phyloP scores from a whole-genome alignment of 495 filamentous ascomycete genomes.

The Penicillium subrubescens region DNA sequence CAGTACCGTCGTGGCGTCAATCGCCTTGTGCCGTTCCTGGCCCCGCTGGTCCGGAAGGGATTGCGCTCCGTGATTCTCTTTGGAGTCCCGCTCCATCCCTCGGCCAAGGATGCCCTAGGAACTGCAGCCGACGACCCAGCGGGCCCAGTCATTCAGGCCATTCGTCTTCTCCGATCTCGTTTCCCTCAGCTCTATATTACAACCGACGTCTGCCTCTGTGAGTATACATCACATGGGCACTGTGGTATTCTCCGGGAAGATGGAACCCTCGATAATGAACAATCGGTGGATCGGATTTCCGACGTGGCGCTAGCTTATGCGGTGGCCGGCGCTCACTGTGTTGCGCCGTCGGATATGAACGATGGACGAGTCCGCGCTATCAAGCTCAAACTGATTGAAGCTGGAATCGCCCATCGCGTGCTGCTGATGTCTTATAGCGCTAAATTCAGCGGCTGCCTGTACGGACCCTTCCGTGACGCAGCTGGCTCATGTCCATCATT shows the following conservation, averaged over 20 bases:
- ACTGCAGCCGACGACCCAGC: slow-evolving; percentile 92
- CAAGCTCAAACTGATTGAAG: slow-evolving; percentile 92
- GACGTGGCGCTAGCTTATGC: slow-evolving; percentile 94
- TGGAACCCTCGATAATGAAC: slow-evolving; percentile 85
- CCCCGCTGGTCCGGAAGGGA: slow-evolving; percentile 83
- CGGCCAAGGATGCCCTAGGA: slow-evolving; percentile 85
- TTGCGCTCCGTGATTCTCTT: slow-evolving; percentile 93
- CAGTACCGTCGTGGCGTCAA: slow-evolving; percentile 88
- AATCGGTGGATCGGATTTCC: slow-evolving; percentile 89
- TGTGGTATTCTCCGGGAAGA: slow-evolving; percentile 94
- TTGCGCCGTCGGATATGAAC: slow-evolving; percentile 98
- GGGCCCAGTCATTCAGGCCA: slow-evolving; percentile 85
- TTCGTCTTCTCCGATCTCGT: slow-evolving; percentile 74
- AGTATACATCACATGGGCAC: slow-evolving; percentile 98
- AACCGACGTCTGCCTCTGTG: slow-evolving; percentile 93
- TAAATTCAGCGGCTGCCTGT: slow-evolving; percentile 95
- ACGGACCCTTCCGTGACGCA: slow-evolving; percentile 96
- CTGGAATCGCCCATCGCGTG: slow-evolving; percentile 82
- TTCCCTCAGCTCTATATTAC: slow-evolving; percentile 91
- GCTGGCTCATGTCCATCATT: slow-evolving; percentile 91
- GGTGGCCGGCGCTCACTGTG: slow-evolving; percentile 89
- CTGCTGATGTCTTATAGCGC: slow-evolving; percentile 97
- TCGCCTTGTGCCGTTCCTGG: slow-evolving; percentile 78
- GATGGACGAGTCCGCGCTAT: slow-evolving; percentile 95
- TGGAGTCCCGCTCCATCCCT: slow-evolving; percentile 79